These are phyloP conservation scores for Solanum pinnatisectum DNA, from an alignment of 257 asterid species.

Conservation along the genomic window DNA sequence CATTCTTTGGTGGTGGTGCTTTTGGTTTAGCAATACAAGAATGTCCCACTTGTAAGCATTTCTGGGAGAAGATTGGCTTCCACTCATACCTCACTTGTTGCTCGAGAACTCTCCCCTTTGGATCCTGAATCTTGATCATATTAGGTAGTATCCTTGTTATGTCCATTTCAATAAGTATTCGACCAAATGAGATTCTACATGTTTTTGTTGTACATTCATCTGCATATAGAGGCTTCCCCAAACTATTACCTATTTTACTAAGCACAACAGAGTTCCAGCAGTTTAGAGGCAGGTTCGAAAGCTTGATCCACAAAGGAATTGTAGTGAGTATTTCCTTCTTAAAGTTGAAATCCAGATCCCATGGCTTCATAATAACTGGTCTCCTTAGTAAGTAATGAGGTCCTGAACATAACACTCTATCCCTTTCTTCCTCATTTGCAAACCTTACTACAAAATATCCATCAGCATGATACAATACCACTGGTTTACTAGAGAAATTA, in stretches of 20 bases:
- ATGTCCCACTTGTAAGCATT: background rate
- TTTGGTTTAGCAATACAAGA: too few species aligned
- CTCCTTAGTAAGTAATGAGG: too few species aligned
- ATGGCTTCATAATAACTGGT: background rate
- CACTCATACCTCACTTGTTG: background rate
- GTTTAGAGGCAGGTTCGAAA: background rate
- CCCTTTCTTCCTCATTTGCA: too few species aligned
- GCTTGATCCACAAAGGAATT: background rate
- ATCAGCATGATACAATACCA: too few species aligned
- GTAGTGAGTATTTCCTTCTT: background rate
- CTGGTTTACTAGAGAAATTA: too few species aligned
- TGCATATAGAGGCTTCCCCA: background rate
- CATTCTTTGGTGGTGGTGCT: background rate
- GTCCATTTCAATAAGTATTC: too few species aligned
- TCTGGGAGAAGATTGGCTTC: background rate
- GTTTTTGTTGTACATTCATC: background rate
- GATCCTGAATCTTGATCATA: background rate
- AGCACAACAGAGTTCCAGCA: background rate
- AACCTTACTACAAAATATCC: too few species aligned
- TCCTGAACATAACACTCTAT: too few species aligned
- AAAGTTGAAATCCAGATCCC: background rate
- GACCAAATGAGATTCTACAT: background rate
- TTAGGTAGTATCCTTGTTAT: background rate
- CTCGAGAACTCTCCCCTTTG: background rate
- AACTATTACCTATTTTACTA: background rate